Evolutionary conservation across 768 basidiomycete genomes (phyloP), one percentile per base, ranked within the genome.

Genomic region (Gloeopeniophorella convolvens): DNA sequence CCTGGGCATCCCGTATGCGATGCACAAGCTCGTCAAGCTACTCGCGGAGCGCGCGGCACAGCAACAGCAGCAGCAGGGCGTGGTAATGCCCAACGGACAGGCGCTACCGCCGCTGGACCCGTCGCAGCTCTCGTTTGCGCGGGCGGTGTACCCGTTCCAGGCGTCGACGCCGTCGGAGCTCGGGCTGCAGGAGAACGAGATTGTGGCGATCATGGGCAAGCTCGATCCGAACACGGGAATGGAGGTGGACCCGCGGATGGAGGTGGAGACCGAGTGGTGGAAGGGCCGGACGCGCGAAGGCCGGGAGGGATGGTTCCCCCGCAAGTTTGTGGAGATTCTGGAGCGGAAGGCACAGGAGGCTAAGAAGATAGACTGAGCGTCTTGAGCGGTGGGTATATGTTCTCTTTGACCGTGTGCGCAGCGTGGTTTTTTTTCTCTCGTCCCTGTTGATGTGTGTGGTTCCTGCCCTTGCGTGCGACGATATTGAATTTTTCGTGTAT

Each of bases 241-340:
- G 50, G 83, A 83, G 50, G 82, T 85, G 4, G 81, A 87, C 56
- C 80, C 83, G 2, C 68, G 84, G 20, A 56, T 76, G 41, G 76
- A 79, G 54, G 69, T 83, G 16, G 64, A 72, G 48, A 79, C 74
- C 4, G 93, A 92, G 50, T 98, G 94, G 94, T 97, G 92, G 93
- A 84, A 82, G 65, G 94, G 94, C 1, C 76, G 94, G 39, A 93
- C 89, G 53, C 74, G 94, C 50, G 93, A 96, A 57, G 94, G 94
- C 0, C 74, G 85, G 58, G 83, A 89, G 58, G 94, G 94, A 0
- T 98, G 92, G 91, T 96, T 98, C 76, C 94, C 94, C 2, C 77
- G 72, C 50, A 91, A 86, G 57, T 94, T 86, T 78, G 90, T 94
- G 3, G 79, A 90, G 65, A 72, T 86, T 3, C 66, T 88, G 48